Conservation (phyloP, 352 stramenopile genomes). For the Phytophthora ohioensis region DNA sequence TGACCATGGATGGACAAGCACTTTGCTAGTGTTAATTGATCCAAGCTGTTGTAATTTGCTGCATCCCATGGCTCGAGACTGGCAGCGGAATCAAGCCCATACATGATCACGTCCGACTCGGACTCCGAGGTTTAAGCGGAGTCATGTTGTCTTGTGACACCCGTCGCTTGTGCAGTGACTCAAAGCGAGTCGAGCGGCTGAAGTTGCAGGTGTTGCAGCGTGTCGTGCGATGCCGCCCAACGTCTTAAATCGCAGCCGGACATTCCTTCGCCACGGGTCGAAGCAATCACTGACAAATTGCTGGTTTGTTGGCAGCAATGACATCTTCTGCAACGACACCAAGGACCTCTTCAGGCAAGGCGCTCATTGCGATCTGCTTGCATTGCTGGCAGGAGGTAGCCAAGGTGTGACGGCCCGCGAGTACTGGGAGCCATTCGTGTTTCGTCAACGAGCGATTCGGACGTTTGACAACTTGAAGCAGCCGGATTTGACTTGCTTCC, state of each 20-base stretch:
- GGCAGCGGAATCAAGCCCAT: too few species aligned
- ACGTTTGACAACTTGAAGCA: conserved; percentile 24
- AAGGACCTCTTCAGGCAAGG: too few species aligned
- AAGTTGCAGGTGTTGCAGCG: neutral
- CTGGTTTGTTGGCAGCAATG: too few species aligned
- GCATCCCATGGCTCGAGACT: too few species aligned
- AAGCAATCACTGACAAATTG: too few species aligned
- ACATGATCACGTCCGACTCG: neutral
- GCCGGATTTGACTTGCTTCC: conserved; percentile 3
- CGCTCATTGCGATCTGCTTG: neutral
- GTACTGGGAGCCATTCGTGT: neutral
- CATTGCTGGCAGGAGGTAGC: conserved; percentile 7
- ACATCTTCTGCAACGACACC: too few species aligned
- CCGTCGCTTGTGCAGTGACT: neutral
- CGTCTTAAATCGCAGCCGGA: too few species aligned
- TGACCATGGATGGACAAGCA: neutral
- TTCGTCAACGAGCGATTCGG: conserved; percentile 23
- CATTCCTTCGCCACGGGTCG: too few species aligned
- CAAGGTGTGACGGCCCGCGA: conserved; percentile 12
- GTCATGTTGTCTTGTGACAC: neutral
- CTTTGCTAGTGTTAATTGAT: too few species aligned
- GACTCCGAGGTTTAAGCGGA: too few species aligned
- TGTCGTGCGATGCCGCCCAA: neutral
- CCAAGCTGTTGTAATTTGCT: too few species aligned
- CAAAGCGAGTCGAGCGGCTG: neutral